These are phyloP conservation scores for Jacaranda mimosifolia DNA, from an alignment of 257 asterid species.

Conservation along the genomic window DNA sequence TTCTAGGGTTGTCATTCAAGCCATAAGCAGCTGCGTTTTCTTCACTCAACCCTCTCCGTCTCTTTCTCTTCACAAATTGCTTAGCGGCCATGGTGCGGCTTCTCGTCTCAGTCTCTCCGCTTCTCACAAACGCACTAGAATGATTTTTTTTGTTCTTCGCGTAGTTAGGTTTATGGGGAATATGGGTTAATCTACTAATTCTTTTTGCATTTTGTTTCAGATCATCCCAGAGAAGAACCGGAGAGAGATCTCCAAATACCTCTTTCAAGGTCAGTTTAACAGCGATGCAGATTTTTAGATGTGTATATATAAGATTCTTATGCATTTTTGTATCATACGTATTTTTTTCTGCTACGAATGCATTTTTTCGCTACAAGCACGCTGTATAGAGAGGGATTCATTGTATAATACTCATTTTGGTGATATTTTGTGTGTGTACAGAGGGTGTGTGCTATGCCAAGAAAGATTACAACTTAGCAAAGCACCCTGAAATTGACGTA, in stretches of 20 bases:
- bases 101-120: not conserved
- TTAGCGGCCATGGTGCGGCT: conserved; percentile 45
- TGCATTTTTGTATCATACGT: not conserved
- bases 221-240: conserved; percentile 87
- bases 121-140: no score
- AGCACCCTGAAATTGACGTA: conserved; percentile 94
- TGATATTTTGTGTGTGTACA: conserved; percentile 25
- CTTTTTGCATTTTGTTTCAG: conserved; percentile 44
- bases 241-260: conserved; percentile 95
- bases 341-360: not conserved
- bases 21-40: conserved; percentile 38
- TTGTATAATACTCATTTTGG: not conserved
- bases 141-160: not conserved
- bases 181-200: not conserved
- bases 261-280: conserved; percentile 71
- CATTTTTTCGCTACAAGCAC: not conserved
- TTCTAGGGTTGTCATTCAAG: conserved; percentile 38
- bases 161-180: not conserved
- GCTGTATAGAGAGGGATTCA: no score
- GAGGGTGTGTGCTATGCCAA: conserved; percentile 96
- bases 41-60: not conserved
- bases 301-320: not conserved
- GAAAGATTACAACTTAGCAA: conserved; percentile 86
- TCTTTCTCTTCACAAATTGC: conserved; percentile 19
- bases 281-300: not conserved